Evolutionary conservation across 495 filamentous ascomycete species (phyloP).

Genomic region (Cudoniella acicularis): DNA sequence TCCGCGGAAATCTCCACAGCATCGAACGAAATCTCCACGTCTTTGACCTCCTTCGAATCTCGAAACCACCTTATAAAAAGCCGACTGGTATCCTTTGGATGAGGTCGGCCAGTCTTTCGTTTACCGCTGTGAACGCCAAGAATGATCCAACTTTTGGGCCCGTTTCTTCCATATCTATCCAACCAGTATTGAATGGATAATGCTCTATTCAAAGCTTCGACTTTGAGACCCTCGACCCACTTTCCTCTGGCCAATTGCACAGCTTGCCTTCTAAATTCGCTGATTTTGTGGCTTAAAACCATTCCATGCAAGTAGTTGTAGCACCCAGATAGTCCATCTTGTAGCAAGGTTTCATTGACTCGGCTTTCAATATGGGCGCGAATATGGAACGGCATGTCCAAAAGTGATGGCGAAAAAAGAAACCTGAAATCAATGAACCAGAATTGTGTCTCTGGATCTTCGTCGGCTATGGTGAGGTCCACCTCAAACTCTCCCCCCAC

Average conservation of each 20-base stretch:
- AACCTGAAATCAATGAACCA: slow-evolving; percentile 92
- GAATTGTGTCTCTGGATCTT: slow-evolving; percentile 74
- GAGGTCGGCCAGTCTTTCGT: slow-evolving; percentile 29
- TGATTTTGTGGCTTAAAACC: slow-evolving; percentile 82
- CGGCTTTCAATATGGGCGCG: slow-evolving; percentile 61
- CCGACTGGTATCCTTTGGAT: slow-evolving; percentile 37
- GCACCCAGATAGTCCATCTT: slow-evolving; percentile 67
- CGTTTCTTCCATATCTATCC: slow-evolving; percentile 46
- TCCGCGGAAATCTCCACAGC: slow-evolving; percentile 66
- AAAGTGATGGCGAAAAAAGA: slow-evolving; percentile 64
- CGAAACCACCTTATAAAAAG: slow-evolving; percentile 82
- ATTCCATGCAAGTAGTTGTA: slow-evolving; percentile 83
- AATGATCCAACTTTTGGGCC: slow-evolving; percentile 82
- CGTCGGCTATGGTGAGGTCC: slow-evolving; percentile 81
- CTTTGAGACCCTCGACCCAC: slow-evolving; percentile 72
- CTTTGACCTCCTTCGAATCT: slow-evolving; percentile 67
- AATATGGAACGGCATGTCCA: slow-evolving; percentile 55
- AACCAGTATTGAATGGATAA: slow-evolving; percentile 90
- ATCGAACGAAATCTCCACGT: slow-evolving; percentile 61
- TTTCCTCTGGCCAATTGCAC: slow-evolving; percentile 56
- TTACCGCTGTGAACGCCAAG: slow-evolving; percentile 72
- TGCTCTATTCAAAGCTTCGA: slow-evolving; percentile 73
- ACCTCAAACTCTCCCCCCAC: slow-evolving; percentile 86
- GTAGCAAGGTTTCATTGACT: slow-evolving; percentile 62
- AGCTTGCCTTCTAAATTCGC: slow-evolving; percentile 73